These are phyloP conservation scores for Plasmopara halstedii DNA, from an alignment of 352 stramenopile species.

Conservation along the genomic window DNA sequence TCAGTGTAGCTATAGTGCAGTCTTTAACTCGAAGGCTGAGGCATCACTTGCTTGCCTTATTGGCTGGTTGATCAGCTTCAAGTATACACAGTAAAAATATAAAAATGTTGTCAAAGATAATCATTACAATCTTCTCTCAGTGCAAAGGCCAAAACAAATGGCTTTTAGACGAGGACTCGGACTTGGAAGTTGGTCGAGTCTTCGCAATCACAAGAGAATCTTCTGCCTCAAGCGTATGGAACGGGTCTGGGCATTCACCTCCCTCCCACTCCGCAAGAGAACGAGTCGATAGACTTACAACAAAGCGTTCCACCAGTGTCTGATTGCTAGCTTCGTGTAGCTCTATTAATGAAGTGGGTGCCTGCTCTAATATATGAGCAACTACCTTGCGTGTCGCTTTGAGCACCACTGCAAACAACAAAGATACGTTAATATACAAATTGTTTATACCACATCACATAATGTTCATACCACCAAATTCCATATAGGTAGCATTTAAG, in stretches of 20 bases:
- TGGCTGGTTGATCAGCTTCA: too few relatives aligned
- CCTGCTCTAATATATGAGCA: slow-evolving; percentile 46
- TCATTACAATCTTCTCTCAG: slow-evolving; percentile 7
- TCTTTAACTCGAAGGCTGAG: too few relatives aligned
- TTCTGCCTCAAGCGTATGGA: slow-evolving; percentile 54
- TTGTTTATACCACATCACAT: not conserved
- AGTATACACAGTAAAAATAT: too few relatives aligned
- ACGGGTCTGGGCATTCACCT: slow-evolving; percentile 63
- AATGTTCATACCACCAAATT: slow-evolving; percentile 58
- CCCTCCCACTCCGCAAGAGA: slow-evolving; percentile 63
- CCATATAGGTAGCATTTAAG: slow-evolving; percentile 80
- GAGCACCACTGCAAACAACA: slow-evolving; percentile 49
- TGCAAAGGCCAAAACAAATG: slow-evolving; percentile 16
- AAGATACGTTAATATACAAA: not conserved
- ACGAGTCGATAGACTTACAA: slow-evolving; percentile 35
- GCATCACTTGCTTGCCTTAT: too few relatives aligned
- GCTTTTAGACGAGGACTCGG: slow-evolving; percentile 3
- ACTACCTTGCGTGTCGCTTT: slow-evolving; percentile 60
- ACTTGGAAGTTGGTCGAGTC: slow-evolving; percentile 9
- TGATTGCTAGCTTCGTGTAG: slow-evolving; percentile 43
- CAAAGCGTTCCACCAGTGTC: slow-evolving; percentile 67
- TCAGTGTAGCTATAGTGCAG: too few relatives aligned
- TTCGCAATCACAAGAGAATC: slow-evolving; percentile 34
- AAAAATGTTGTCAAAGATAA: too few relatives aligned
- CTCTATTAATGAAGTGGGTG: slow-evolving; percentile 43